Base-by-base conservation (phyloP, 2,329 filamentous ascomycete species). In the Fusarium oligoseptatum region DNA sequence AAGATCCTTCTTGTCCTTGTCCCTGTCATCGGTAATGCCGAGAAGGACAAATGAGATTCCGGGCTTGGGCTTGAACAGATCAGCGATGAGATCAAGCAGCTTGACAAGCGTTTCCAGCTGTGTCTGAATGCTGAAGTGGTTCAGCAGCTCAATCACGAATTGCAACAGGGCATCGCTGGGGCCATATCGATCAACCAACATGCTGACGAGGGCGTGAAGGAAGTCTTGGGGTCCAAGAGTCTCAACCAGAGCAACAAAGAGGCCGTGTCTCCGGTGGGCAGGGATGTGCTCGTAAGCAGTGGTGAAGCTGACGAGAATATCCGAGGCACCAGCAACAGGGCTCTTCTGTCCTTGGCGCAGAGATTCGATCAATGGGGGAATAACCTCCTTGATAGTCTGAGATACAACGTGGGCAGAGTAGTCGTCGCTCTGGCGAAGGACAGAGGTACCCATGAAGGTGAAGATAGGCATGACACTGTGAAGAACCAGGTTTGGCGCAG, bases 401-500 rank as follows among this genome's bases (percentile, higher is more conserved):
- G 97, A 95, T 67, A 98, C 96, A 36, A 99, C 96, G 81, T 98
- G 94, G 14, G 95, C 95, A 24, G 97, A 98, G 84, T 98, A 98
- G 77, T 98, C 96, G 78, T 99, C 97, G 77, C 94, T 95, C 84
- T 98, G 96, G 58, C 94, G 92, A 60, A 99, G 88, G 22, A 98
- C 92, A 4, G 94, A 98, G 50, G 93, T 93, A 48, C 96, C 95
- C 92, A 98, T 98, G 81, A 98, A 98, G 0, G 97, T 98, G 84
- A 99, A 99, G 62, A 99, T 96, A 14, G 97, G 97, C 97, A 99
- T 99, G 64, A 99, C 94, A 77, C 95, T 98, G 84, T 99, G 96
- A 67, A 99, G 88, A 4, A 99, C 94, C 57, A 97, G 86, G 81
- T 98, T 95, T 0, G 97, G 97, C 0, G 95, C 94, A 76, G 95